These are phyloP conservation scores for Salix arbutifolia DNA, from an alignment of 345 rosid genomes.

Conservation along the genomic window DNA sequence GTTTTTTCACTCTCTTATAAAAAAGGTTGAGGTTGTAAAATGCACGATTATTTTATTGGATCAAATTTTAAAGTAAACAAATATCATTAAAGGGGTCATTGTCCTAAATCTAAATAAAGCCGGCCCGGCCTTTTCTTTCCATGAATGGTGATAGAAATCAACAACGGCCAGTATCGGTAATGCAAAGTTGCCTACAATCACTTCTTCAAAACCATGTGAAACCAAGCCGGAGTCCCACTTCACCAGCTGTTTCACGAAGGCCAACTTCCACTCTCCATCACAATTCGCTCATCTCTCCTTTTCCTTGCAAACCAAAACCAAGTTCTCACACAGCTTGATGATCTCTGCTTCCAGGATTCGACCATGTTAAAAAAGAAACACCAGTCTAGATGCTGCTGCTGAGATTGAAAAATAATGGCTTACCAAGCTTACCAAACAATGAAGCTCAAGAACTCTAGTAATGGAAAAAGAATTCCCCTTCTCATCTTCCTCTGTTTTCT, in stretches of 20 bases:
- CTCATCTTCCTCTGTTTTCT: not conserved
- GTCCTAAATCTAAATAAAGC: too few relatives aligned
- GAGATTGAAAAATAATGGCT: not conserved
- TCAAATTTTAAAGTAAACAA: too few relatives aligned
- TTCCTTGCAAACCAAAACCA: conserved; percentile 4
- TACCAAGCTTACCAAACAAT: not conserved
- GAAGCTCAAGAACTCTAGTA: not conserved
- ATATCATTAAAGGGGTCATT: too few relatives aligned
- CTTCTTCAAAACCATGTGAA: not conserved
- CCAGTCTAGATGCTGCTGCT: conserved; percentile 18
- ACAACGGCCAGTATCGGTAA: not conserved
- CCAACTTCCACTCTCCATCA: not conserved
- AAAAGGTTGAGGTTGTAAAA: too few relatives aligned
- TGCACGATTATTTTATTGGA: too few relatives aligned
- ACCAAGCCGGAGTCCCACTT: not conserved
- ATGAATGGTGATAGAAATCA: not conserved
- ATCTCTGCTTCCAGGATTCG: conserved; percentile 20
- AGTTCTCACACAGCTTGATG: conserved; percentile 5
- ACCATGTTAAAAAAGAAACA: conserved; percentile 15
- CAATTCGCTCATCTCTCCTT: not conserved
- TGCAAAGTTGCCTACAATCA: not conserved
- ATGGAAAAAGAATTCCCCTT: not conserved
- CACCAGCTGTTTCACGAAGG: not conserved
- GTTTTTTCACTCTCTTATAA: too few relatives aligned
- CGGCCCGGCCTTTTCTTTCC: too few relatives aligned